These are phyloP conservation scores for Guyanaporus albipodus DNA, from an alignment of 768 basidiomycete genomes.

Conservation along the genomic window DNA sequence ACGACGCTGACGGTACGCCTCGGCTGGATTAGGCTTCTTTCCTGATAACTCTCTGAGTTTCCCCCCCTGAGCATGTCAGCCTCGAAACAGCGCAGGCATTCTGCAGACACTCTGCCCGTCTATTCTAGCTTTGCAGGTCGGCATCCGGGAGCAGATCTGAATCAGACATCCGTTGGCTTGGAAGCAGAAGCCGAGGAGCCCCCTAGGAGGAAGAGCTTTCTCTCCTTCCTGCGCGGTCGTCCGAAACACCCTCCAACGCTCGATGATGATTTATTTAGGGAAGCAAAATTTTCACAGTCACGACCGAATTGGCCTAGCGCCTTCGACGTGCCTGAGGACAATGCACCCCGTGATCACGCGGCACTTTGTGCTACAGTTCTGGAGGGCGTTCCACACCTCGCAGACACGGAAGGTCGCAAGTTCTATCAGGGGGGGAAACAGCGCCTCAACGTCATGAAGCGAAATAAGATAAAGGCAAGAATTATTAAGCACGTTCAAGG, in stretches of 20 bases:
- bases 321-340: conserved; percentile 20
- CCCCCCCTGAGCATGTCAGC: conserved; percentile 10
- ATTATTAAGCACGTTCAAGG: conserved; percentile 48
- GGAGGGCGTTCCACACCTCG: not conserved
- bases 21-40: too few species aligned
- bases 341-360: conserved; percentile 14
- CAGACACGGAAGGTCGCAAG: conserved; percentile 19
- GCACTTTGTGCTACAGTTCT: conserved; percentile 4
- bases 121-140: not conserved
- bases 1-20: not conserved
- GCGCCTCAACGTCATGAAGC: conserved; percentile 29
- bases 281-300: conserved; percentile 24
- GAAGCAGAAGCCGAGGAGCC: conserved; percentile 7
- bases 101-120: not conserved
- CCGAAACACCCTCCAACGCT: conserved; percentile 12
- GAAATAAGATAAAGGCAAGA: conserved; percentile 31
- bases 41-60: not conserved
- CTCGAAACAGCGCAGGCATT: conserved; percentile 6
- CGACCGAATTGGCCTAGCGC: conserved; percentile 22
- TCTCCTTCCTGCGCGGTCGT: conserved; percentile 17
- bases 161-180: conserved; percentile 2
- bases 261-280: conserved; percentile 23
- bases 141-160: not conserved
- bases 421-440: conserved; percentile 31
- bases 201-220: conserved; percentile 9